Percentiles rank a stretch among this genome's conserved stretches.
Evolutionary conservation across 2,329 filamentous ascomycete genomes (phyloP).

Genomic region (Colletotrichum orchidophilum): DNA sequence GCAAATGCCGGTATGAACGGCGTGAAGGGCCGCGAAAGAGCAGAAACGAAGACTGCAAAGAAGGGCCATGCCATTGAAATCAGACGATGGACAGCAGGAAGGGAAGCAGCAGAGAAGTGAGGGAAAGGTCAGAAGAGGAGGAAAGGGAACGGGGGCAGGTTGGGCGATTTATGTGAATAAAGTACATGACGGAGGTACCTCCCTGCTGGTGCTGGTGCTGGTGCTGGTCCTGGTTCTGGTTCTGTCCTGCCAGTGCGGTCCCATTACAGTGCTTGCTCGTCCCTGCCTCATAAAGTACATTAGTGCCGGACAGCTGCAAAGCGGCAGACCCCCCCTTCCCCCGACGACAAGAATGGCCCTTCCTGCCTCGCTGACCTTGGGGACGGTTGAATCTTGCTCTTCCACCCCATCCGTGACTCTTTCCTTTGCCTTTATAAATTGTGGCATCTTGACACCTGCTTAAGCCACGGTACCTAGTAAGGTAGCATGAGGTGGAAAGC

Average conservation of each 20-base stretch:
- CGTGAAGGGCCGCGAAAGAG: neutral
- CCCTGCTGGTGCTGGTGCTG: neutral
- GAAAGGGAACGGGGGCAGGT: conserved; percentile 28
- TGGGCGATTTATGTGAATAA: conserved; percentile 33
- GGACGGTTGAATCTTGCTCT: neutral
- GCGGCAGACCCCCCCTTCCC: conserved; percentile 3
- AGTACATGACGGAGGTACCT: conserved; percentile 22
- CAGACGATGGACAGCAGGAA: conserved; percentile 14
- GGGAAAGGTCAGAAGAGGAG: conserved; percentile 14
- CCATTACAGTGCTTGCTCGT: conserved; percentile 17
- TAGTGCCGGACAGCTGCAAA: neutral
- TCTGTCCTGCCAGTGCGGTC: neutral
- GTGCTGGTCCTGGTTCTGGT: neutral
- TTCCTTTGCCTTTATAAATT: neutral
- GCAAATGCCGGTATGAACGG: neutral
- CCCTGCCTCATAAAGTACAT: conserved; percentile 5
- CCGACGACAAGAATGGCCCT: neutral
- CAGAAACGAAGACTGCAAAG: neutral
- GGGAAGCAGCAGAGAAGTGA: conserved; percentile 23
- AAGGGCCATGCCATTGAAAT: neutral
- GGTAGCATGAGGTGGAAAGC: too few relatives aligned
- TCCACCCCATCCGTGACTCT: neutral
- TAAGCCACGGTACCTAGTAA: too few relatives aligned
- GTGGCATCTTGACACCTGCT: neutral
- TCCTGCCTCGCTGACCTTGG: neutral